These are phyloP conservation scores for Termitomyces sp. DNA, from an alignment of 768 basidiomycete species.

Conservation along the genomic window DNA sequence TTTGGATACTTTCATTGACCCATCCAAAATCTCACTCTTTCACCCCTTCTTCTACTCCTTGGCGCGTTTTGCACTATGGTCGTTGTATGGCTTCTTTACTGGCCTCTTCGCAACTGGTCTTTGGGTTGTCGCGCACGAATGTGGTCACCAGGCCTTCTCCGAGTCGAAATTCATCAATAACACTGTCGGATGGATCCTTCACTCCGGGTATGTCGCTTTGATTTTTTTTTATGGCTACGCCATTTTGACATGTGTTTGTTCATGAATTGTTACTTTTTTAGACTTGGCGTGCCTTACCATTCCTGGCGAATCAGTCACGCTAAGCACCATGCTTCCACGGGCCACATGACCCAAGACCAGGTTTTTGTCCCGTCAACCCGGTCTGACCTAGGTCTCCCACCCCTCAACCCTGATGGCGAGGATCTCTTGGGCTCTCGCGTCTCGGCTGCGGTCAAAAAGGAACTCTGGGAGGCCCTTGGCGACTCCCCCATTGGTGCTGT, in stretches of 20 bases:
- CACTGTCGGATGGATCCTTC: constrained; percentile 86
- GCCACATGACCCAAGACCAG: constrained; percentile 91
- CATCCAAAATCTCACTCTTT: constrained; percentile 47
- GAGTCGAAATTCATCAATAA: constrained; percentile 91
- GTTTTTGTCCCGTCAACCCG: constrained; percentile 94
- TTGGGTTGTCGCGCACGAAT: constrained; percentile 94
- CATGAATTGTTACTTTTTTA: constrained; percentile 19
- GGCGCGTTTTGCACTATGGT: constrained; percentile 66
- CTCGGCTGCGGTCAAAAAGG: constrained; percentile 58
- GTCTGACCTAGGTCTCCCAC: constrained; percentile 56
- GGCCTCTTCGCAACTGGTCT: constrained; percentile 89
- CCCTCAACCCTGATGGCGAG: constrained; percentile 64
- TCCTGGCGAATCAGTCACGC: constrained; percentile 94
- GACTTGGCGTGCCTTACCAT: constrained; percentile 93
- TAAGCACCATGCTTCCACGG: constrained; percentile 93
- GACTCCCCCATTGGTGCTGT: constrained; percentile 82
- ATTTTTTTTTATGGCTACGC: neutral
- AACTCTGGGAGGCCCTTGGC: constrained; percentile 81
- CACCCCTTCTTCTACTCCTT: constrained; percentile 56
- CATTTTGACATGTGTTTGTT: constrained; percentile 17
- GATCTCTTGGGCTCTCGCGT: constrained; percentile 61
- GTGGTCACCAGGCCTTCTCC: constrained; percentile 95
- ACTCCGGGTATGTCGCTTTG: constrained; percentile 62
- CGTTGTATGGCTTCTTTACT: constrained; percentile 72
- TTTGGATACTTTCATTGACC: constrained; percentile 58